Conservation (phyloP, 129 eudicot species). For the Centrapalus pauciflorus region DNA sequence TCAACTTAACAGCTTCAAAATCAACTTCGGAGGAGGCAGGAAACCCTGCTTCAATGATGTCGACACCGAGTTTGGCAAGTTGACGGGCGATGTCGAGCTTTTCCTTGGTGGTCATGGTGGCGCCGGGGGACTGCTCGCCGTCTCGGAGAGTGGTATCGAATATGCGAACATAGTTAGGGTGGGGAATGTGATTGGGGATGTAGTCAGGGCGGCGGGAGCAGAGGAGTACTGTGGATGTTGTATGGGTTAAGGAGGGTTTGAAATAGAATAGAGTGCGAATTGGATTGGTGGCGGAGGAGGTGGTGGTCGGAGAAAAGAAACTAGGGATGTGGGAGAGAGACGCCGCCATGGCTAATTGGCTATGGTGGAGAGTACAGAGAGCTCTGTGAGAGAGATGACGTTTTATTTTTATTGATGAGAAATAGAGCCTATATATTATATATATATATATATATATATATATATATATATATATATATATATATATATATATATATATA, state of each 20-base stretch:
- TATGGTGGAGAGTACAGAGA: not conserved
- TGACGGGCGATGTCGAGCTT: conserved; percentile 78
- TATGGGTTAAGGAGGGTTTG: conserved; percentile 2
- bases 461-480: too few relatives aligned
- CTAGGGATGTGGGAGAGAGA: not conserved
- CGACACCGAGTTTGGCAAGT: conserved; percentile 72
- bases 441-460: too few relatives aligned
- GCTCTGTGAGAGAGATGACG: conserved; percentile 6
- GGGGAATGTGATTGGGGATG: conserved; percentile 59
- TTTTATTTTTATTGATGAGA: not conserved
- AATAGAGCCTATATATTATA: too few relatives aligned
- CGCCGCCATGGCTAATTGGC: conserved; percentile 18
- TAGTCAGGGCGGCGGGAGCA: conserved; percentile 53
- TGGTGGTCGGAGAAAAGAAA: conserved; percentile 18
- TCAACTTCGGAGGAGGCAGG: conserved; percentile 86
- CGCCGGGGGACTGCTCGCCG: conserved; percentile 97
- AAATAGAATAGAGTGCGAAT: conserved; percentile 4
- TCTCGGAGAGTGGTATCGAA: conserved; percentile 94
- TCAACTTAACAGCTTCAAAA: conserved; percentile 68
- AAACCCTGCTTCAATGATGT: conserved; percentile 90
- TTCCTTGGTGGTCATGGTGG: conserved; percentile 73
- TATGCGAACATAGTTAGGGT: conserved; percentile 68
- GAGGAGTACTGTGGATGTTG: conserved; percentile 10
- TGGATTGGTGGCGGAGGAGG: not conserved
- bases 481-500: too few relatives aligned